A percentile compares a stretch with the other conserved stretches of the same genome.
Conservation (phyloP, 164 flowering plant genomes). For the Platanus orientalis region DNA sequence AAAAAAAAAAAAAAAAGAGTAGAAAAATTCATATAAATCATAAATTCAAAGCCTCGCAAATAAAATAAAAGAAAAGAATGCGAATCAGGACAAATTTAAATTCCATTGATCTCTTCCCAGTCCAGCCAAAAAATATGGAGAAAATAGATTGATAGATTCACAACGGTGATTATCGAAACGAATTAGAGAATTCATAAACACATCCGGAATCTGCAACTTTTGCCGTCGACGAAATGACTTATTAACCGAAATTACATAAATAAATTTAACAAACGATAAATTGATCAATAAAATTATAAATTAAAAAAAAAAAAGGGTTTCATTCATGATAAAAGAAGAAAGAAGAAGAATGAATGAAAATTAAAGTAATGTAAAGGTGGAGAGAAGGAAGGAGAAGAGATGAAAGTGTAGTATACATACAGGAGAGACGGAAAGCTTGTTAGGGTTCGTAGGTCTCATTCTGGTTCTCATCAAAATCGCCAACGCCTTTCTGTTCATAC, state of each 20-base stretch:
- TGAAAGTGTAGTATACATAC: conserved; percentile 23
- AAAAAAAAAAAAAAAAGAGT: background rate
- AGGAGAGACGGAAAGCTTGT: conserved; percentile 40
- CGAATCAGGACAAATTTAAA: conserved; percentile 18
- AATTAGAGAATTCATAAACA: background rate
- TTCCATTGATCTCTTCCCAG: conserved; percentile 20
- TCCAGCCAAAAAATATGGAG: background rate
- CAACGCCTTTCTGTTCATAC: conserved; percentile 41
- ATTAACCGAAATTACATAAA: no score
- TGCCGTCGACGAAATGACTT: no score
- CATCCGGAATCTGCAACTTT: no score
- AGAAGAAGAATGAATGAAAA: background rate
- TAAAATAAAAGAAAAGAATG: no score
- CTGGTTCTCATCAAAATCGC: conserved; percentile 65
- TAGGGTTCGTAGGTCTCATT: conserved; percentile 49
- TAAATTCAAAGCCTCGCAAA: no score
- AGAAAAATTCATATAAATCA: background rate
- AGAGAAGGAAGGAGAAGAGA: background rate
- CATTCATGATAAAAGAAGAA: background rate
- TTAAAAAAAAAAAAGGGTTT: no score
- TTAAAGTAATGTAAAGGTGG: background rate
- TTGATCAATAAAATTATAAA: no score
- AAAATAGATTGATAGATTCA: background rate
- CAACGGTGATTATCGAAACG: background rate
- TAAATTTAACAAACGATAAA: no score